Evolutionary conservation across 2,329 filamentous ascomycete species (phyloP), one percentile per base, ranked within the genome.

Genomic region (Myriosclerotinia scirpicola): DNA sequence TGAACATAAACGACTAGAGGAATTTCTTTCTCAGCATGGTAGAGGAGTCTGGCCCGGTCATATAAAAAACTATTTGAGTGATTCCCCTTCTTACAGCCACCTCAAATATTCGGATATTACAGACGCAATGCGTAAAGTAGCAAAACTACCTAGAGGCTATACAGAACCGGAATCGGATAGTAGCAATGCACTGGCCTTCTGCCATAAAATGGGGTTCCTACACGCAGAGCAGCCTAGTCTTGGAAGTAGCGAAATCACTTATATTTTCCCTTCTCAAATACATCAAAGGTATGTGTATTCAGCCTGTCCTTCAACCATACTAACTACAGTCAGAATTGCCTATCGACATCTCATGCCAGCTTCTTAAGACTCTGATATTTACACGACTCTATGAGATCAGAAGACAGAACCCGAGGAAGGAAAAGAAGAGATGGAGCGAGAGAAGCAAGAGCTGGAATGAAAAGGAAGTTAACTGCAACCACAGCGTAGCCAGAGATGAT

Each of bases 231-330:
- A 59, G 17, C 0, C 3, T n/a, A 9, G 1, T 26, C 26, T 5
- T 59, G 22, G 40, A 46, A 46, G 40, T n/a, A 9, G 17, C 26
- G 17, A n/a, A 34, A n/a, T 34, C 11, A 59, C 55, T n/a, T 59
- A 59, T 34, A 12, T n/a, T 46, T 59, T 59, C 20, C 40, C 55
- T n/a, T 59, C 55, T 46, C 55, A 40, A 46, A 59, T 59, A 46
- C 55, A 59, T n/a, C 26, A 5, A 59, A 34, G 55, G 40, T 46
- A 34, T 34, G 5, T 46, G 3, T 11, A 54, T 11, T 36, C 30
- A 20, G 8, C 26, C 9, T n/a, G 17, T 34, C 1, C 22, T 46
- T 46, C 46, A 14, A n/a, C n/a, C 20, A 34, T 34, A 36, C 55
- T 46, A 34, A 59, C 4, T 4, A 30, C 11, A 34, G 5, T 34